A percentile compares a stretch with the other conserved stretches of the same genome.
Conservation (phyloP, 257 asterid genomes). For the Solanum piurae region DNA sequence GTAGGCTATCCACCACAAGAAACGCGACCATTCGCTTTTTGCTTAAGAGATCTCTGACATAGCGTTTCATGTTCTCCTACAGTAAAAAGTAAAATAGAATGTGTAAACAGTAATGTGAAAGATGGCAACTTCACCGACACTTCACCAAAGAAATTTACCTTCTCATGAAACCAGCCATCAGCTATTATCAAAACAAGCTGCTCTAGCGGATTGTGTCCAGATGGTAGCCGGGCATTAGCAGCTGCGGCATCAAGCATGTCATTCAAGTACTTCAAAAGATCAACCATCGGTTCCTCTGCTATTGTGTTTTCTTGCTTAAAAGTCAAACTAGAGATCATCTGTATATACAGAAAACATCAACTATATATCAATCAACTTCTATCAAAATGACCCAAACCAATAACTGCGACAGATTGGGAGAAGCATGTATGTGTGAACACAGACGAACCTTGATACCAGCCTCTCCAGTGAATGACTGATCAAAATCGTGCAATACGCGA, state of each 20-base stretch:
- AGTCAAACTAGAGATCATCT: slow-evolving; percentile 91
- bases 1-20: slow-evolving; percentile 64
- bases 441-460: slow-evolving; percentile 75
- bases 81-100: neutral
- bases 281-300: slow-evolving; percentile 70
- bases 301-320: slow-evolving; percentile 86
- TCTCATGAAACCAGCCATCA: slow-evolving; percentile 84
- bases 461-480: slow-evolving; percentile 75
- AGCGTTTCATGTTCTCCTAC: slow-evolving; percentile 55
- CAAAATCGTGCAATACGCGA: slow-evolving; percentile 67
- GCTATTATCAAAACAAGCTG: slow-evolving; percentile 92
- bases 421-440: neutral
- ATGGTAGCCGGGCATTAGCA: slow-evolving; percentile 60
- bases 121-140: neutral
- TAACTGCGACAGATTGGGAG: neutral
- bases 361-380: neutral
- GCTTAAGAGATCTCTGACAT: slow-evolving; percentile 68
- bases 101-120: neutral
- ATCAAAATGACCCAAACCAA: neutral
- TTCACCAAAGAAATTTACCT: slow-evolving; percentile 28
- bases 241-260: slow-evolving; percentile 57
- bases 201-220: slow-evolving; percentile 86
- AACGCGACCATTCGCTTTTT: slow-evolving; percentile 83
- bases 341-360: slow-evolving; percentile 3
- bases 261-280: slow-evolving; percentile 66